Evolutionary conservation across 768 basidiomycete genomes (phyloP), one percentile per base, ranked within the genome.

Genomic region (Suillus clintonianus): DNA sequence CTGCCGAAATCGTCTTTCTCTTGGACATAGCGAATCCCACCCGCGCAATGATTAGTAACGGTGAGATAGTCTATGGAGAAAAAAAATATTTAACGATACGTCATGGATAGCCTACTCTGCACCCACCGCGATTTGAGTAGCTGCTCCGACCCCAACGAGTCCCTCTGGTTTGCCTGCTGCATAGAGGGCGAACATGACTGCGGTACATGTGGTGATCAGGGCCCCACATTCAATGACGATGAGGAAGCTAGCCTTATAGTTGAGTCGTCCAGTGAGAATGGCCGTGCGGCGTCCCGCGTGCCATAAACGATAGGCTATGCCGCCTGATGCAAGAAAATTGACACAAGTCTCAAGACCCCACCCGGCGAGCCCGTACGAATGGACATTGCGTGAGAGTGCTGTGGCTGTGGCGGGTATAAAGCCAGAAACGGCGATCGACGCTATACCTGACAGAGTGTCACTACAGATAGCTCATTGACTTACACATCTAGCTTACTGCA

Each of bases 221-320:
- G 66, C 56, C 14, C 68, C 62, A 5, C 68, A 74, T 58, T 72
- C 71, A 5, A 72, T 60, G 17, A 66, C 7, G 57, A 72, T 48
- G 47, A 72, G 57, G 32, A 43, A 60, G 45, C 56, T n/a, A n/a
- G 68, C 64, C 55, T 59, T 68, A 56, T 57, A 56, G 13, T 59
- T 64, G 11, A 59, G 67, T 3, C n/a, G 15, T 37, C 66, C 62
- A 0, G 67, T 57, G 8, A 65, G 11, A 27, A 27, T 2, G 13
- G 59, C 63, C 5, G 60, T 62, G 30, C 39, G 59, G 47, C 51
- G 54, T 59, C 69, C 68, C 1, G 66, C 64, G 4, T 48, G 45
- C 19, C 24, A 69, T 41, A 72, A 54, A 19, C 67, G 68, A 34
- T 64, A 1, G 30, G 58, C 65, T n/a, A 71, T 73, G 32, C 53